Conservation (phyloP, 1,139 yeast species). For the Scheffersomyces stambukii region DNA sequence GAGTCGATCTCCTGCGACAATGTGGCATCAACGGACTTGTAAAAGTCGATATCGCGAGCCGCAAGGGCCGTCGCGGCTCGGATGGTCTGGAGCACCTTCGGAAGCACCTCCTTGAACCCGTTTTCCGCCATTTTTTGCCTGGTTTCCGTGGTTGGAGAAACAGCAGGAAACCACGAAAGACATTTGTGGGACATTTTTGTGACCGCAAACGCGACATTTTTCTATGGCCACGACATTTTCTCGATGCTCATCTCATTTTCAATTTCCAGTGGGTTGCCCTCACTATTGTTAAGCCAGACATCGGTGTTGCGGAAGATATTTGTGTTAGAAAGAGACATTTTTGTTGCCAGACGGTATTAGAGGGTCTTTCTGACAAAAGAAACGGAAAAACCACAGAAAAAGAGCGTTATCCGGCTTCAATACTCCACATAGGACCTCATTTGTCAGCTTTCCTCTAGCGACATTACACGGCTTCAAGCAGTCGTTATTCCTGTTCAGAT, state of each 20-base stretch:
- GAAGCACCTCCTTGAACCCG: slow-evolving; percentile 23
- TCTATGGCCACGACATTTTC: background rate
- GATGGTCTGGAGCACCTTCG: slow-evolving; percentile 51
- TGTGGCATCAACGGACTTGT: slow-evolving; percentile 58
- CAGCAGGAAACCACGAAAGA: background rate
- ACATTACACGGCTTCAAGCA: too few species aligned
- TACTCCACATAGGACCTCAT: too few species aligned
- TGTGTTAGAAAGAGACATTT: too few species aligned
- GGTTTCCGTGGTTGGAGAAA: slow-evolving; percentile 4
- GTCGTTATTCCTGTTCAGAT: too few species aligned
- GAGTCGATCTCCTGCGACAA: slow-evolving; percentile 41
- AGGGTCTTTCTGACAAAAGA: too few species aligned
- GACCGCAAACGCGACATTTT: background rate
- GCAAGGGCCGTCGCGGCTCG: slow-evolving; percentile 72
- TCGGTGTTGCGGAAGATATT: too few species aligned
- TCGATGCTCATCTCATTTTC: slow-evolving; percentile 2
- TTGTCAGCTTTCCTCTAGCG: too few species aligned
- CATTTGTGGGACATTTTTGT: background rate
- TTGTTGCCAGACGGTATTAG: too few species aligned
- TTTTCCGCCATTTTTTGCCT: slow-evolving; percentile 5
- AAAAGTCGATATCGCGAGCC: slow-evolving; percentile 76
- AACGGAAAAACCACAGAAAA: too few species aligned
- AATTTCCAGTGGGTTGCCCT: too few species aligned
- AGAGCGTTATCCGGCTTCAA: too few species aligned
- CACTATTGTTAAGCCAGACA: too few species aligned